These are phyloP conservation scores for Prorocentrum cordatum DNA, from an alignment of 169 alveolate genomes.

Conservation along the genomic window DNA sequence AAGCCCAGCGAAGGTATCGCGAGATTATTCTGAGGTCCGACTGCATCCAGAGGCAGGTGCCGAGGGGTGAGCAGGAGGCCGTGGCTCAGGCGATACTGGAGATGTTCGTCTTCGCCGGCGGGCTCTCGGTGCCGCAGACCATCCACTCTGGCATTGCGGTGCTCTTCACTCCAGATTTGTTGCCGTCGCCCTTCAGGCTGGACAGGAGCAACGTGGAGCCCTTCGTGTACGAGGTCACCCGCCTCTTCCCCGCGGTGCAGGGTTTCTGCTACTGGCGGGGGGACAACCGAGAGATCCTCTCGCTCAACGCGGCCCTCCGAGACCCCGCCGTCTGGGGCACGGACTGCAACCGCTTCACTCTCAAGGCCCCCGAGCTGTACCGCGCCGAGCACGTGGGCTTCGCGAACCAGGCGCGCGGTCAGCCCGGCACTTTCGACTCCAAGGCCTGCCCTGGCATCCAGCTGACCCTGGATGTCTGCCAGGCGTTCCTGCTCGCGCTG, in stretches of 20 bases:
- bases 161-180: too few relatives aligned
- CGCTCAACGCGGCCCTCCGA: not conserved
- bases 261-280: not conserved
- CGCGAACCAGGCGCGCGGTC: not conserved
- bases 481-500: not conserved
- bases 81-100: too few relatives aligned
- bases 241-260: not conserved
- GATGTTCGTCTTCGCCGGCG: too few relatives aligned
- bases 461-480: not conserved
- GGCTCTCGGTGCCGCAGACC: too few relatives aligned
- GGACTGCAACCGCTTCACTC: not conserved
- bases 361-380: not conserved
- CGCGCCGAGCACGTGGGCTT: not conserved
- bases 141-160: too few relatives aligned
- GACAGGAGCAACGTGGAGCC: too few relatives aligned
- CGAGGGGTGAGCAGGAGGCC: too few relatives aligned
- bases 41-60: too few relatives aligned
- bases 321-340: not conserved
- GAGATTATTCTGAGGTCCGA: too few relatives aligned
- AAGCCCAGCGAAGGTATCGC: too few relatives aligned
- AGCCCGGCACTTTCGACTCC: not conserved
- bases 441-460: not conserved
- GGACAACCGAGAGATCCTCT: not conserved
- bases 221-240: not conserved
- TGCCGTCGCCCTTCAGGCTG: too few relatives aligned